phyloP scores from a whole-genome alignment of 352 stramenopile genomes.

The Pythium oligandrum region DNA sequence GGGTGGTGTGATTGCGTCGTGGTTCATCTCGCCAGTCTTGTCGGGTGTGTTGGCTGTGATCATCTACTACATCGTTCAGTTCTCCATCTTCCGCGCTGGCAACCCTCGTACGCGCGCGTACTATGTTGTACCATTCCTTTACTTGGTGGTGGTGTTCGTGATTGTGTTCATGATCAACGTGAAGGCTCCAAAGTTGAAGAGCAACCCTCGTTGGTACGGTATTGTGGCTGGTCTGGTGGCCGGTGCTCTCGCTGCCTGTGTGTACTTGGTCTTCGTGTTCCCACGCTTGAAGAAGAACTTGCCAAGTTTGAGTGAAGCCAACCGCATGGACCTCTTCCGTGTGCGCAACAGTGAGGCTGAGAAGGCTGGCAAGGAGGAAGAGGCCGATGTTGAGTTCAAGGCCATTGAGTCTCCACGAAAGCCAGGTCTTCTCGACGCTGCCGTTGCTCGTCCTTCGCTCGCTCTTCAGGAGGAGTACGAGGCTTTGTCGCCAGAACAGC shows the following conservation, averaged over 20 bases:
- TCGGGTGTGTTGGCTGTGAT: slow-evolving; percentile 43
- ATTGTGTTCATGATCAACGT: slow-evolving; percentile 45
- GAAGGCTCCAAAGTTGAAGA: slow-evolving; percentile 18
- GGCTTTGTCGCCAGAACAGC: slow-evolving; percentile 24
- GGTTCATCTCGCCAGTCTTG: too few species aligned
- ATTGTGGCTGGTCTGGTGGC: neutral
- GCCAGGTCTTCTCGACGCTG: too few species aligned
- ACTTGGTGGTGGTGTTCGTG: slow-evolving; percentile 38
- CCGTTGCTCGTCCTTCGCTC: slow-evolving; percentile 14
- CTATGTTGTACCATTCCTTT: slow-evolving; percentile 39
- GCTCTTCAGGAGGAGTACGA: slow-evolving; percentile 18
- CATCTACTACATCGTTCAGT: slow-evolving; percentile 52
- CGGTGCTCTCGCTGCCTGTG: slow-evolving; percentile 1
- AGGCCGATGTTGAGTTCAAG: too few species aligned
- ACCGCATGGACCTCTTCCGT: slow-evolving; percentile 17
- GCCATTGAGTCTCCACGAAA: too few species aligned
- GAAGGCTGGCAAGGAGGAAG: too few species aligned
- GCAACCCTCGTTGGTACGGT: neutral
- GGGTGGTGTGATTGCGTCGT: too few species aligned
- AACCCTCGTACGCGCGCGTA: slow-evolving; percentile 27
- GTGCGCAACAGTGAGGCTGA: too few species aligned
- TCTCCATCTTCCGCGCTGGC: slow-evolving; percentile 38
- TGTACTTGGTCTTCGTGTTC: slow-evolving; percentile 23
- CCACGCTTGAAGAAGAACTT: slow-evolving; percentile 17
- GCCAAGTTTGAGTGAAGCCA: slow-evolving; percentile 12